phyloP scores from a whole-genome alignment of 345 rosid genomes.

The Eucalyptus erythrocorys region DNA sequence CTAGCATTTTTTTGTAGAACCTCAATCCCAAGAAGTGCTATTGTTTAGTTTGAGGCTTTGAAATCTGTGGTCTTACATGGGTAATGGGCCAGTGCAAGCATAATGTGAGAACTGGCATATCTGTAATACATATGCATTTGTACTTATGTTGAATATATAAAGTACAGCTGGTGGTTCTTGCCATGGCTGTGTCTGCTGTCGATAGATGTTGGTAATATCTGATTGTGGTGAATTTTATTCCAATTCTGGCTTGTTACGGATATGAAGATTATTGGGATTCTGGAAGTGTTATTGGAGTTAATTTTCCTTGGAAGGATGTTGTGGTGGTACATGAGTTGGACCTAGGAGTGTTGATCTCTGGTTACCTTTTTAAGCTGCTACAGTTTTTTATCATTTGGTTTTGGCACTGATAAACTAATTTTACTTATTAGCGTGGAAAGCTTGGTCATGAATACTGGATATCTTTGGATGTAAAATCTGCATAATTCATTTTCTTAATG shows the following conservation, averaged over 20 bases:
- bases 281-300: background rate
- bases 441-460: background rate
- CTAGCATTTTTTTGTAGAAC: background rate
- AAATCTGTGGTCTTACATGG: background rate
- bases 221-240: background rate
- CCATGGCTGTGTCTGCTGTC: background rate
- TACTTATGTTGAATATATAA: background rate
- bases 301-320: background rate
- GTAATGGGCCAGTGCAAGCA: background rate
- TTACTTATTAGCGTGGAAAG: background rate
- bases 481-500: background rate
- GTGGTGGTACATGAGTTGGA: background rate
- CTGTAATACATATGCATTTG: background rate
- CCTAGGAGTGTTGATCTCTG: background rate
- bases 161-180: background rate
- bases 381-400: background rate
- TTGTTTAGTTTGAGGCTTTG: background rate
- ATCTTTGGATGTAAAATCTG: background rate
- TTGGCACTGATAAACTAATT: background rate
- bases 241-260: background rate
- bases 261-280: background rate
- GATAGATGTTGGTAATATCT: background rate
- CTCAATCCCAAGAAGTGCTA: background rate
- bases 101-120: background rate
- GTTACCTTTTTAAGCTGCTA: background rate